Conservation (phyloP, 2,329 filamentous ascomycete species). For the Arthrobotrys iridis region DNA sequence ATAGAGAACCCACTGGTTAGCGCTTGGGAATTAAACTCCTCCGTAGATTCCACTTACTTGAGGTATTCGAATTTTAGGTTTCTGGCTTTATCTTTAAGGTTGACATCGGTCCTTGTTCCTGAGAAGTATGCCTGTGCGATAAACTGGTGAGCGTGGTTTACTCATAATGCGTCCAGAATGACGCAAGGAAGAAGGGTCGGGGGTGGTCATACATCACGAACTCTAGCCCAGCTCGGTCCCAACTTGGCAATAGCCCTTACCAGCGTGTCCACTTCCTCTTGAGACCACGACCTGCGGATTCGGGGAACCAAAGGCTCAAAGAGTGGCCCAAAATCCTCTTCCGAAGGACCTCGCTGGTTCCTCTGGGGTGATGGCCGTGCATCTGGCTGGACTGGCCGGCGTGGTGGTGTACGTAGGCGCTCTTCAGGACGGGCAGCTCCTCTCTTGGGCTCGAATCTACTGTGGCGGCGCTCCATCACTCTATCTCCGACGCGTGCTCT, state of each 20-base stretch:
- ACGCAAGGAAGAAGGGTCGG: not conserved
- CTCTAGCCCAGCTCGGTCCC: conserved; percentile 7
- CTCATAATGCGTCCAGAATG: not conserved
- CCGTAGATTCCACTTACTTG: conserved; percentile 7
- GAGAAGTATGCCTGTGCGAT: conserved; percentile 4
- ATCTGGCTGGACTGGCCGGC: not conserved
- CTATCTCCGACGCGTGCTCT: not conserved
- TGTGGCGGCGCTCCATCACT: not conserved
- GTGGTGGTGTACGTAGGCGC: not conserved
- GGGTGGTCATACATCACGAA: conserved; percentile 22
- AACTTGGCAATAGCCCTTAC: not conserved
- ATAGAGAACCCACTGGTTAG: not conserved
- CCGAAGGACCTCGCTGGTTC: not conserved
- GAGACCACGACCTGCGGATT: not conserved
- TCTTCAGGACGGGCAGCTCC: not conserved
- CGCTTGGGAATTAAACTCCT: not conserved
- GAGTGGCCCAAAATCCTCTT: not conserved
- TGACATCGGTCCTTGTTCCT: conserved; percentile 4
- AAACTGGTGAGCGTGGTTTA: not conserved
- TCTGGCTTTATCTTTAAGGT: conserved; percentile 36
- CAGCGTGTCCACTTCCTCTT: not conserved
- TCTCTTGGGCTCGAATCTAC: not conserved
- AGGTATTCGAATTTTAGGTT: conserved; percentile 27
- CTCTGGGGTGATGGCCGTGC: not conserved
- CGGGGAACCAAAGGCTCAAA: not conserved